A percentile compares a stretch with the other conserved stretches of the same genome.
phyloP scores from a whole-genome alignment of 2,329 filamentous ascomycete genomes.

The Tolypocladium ophioglossoides region DNA sequence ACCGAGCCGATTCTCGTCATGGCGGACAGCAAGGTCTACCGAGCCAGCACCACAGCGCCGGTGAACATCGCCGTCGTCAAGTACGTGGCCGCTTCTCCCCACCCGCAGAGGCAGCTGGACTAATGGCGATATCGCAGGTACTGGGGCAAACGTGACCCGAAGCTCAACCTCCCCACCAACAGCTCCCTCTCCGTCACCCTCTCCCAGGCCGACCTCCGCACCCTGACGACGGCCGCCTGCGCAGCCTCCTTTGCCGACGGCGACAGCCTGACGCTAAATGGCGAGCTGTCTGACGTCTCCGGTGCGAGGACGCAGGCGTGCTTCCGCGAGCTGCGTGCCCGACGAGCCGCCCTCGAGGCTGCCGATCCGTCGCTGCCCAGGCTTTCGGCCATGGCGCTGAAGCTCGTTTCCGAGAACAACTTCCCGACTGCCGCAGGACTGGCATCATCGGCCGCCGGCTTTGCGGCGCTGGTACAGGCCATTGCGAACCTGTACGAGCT shows the following conservation, averaged over 20 bases:
- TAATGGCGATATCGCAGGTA: conserved; percentile 32
- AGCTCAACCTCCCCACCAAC: conserved; percentile 94
- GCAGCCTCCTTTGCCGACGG: conserved; percentile 55
- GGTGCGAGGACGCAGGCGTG: conserved; percentile 90
- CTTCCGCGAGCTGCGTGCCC: conserved; percentile 71
- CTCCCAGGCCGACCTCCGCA: conserved; percentile 85
- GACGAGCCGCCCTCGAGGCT: conserved; percentile 66
- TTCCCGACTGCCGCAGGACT: conserved; percentile 96
- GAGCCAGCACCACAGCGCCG: conserved; percentile 89
- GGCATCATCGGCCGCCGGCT: conserved; percentile 59
- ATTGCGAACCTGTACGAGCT: conserved; percentile 89
- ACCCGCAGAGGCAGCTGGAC: not conserved
- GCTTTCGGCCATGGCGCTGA: conserved; percentile 66
- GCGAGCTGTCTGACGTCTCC: conserved; percentile 69
- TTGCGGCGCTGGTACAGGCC: conserved; percentile 65
- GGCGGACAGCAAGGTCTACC: conserved; percentile 56
- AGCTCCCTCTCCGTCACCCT: conserved; percentile 95
- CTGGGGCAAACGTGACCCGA: conserved; percentile 94
- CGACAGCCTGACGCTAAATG: conserved; percentile 76
- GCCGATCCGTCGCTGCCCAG: conserved; percentile 66
- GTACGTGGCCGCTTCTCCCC: conserved; percentile 30
- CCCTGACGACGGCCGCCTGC: conserved; percentile 91
- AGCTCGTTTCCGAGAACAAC: conserved; percentile 94
- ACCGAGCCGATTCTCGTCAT: conserved; percentile 17
- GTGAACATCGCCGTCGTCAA: conserved; percentile 99